A percentile compares a stretch with the other conserved stretches of the same genome.
Evolutionary conservation across 331 rosid genomes (phyloP).

Genomic region (Telfairia occidentalis): DNA sequence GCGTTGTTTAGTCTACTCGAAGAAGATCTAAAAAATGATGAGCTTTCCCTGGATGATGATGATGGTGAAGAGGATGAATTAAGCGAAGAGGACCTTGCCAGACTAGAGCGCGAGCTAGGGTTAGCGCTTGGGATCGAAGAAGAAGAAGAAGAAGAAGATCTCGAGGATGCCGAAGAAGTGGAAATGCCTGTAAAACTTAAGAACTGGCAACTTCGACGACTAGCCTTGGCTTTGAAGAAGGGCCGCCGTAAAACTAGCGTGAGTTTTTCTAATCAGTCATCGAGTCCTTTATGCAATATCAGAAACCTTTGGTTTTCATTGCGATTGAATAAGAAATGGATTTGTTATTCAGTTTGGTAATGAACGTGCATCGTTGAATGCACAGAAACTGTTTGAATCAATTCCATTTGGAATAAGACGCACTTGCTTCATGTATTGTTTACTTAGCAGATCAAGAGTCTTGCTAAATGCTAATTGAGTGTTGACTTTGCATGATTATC

Average conservation of each 20-base stretch:
- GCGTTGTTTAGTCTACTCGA: constrained; percentile 63
- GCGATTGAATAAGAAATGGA: not conserved
- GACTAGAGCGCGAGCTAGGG: constrained; percentile 52
- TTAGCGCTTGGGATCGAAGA: constrained; percentile 32
- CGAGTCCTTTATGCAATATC: not conserved
- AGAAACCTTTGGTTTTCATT: not conserved
- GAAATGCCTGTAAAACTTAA: constrained; percentile 37
- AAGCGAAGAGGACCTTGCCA: constrained; percentile 51
- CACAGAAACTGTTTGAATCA: not conserved
- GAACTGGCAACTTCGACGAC: constrained; percentile 69
- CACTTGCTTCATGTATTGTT: not conserved
- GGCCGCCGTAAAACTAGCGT: constrained; percentile 86
- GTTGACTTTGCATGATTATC: not conserved
- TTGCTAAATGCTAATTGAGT: not conserved
- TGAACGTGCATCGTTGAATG: not conserved
- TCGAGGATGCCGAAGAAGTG: constrained; percentile 16
- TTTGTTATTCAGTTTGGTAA: not conserved
- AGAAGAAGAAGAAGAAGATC: constrained; percentile 6
- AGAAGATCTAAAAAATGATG: constrained; percentile 73
- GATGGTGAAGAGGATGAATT: constrained; percentile 34
- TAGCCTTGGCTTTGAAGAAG: constrained; percentile 66
- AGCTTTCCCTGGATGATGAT: constrained; percentile 24
- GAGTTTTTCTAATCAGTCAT: constrained; percentile 13
- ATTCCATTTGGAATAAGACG: not conserved
- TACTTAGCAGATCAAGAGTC: not conserved